A percentile compares a stretch with the other conserved stretches of the same genome.
Evolutionary conservation across 306 rosid species (phyloP).

Genomic region (Malus sieversii): DNA sequence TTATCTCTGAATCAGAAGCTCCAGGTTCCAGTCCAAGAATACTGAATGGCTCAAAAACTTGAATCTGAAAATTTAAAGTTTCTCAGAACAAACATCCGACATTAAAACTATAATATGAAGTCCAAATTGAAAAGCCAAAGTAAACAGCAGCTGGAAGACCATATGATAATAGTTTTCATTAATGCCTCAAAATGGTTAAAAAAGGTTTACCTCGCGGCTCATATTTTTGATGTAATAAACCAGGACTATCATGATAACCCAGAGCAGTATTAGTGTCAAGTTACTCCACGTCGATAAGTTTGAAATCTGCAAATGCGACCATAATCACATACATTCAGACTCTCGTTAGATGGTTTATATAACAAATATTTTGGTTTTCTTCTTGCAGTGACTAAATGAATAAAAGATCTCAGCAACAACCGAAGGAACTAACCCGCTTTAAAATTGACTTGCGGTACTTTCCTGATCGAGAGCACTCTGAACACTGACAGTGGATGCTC

Average conservation of each 20-base stretch:
- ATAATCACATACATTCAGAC: background rate
- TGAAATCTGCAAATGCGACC: constrained; percentile 59
- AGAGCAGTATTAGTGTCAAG: constrained; percentile 70
- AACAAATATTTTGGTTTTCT: background rate
- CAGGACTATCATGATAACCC: constrained; percentile 79
- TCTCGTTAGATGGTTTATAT: background rate
- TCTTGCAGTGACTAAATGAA: background rate
- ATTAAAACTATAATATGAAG: background rate
- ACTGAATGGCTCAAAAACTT: constrained; percentile 82
- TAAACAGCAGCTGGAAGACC: background rate
- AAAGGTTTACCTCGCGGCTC: constrained; percentile 70
- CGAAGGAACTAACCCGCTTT: constrained; percentile 48
- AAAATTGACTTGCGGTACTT: constrained; percentile 86
- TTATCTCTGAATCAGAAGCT: constrained; percentile 65
- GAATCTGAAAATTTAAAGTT: constrained; percentile 40
- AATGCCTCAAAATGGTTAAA: constrained; percentile 6
- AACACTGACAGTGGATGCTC: constrained; percentile 83
- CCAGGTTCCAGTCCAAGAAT: constrained; percentile 83
- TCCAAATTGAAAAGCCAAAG: background rate
- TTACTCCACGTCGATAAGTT: constrained; percentile 76
- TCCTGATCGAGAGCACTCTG: constrained; percentile 77
- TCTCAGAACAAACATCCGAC: background rate
- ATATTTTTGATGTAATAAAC: constrained; percentile 80
- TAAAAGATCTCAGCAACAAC: background rate
- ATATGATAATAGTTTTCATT: background rate